Evolutionary conservation across 768 basidiomycete genomes (phyloP).

Genomic region (Phanerochaete carnosa): DNA sequence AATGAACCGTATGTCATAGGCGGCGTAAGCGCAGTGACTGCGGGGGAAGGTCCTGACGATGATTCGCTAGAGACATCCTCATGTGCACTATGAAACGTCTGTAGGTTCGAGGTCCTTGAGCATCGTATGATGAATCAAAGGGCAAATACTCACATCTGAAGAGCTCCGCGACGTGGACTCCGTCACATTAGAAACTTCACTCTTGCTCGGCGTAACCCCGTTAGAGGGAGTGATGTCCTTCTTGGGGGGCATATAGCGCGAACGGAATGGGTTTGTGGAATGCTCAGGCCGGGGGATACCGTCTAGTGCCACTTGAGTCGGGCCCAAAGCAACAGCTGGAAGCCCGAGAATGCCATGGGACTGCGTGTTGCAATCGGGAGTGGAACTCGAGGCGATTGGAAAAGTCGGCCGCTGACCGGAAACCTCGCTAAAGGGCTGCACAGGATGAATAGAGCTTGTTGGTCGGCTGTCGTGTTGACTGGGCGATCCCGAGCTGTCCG

Average conservation of each 20-base stretch:
- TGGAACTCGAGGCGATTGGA: not conserved
- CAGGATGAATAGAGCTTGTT: not conserved
- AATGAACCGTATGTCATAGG: not conserved
- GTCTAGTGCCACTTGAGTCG: not conserved
- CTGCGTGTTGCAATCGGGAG: not conserved
- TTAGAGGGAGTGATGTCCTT: not conserved
- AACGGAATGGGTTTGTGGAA: not conserved
- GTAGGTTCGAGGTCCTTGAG: not conserved
- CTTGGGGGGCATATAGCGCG: not conserved
- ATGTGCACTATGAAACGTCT: not conserved
- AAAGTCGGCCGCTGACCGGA: not conserved
- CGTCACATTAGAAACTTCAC: not conserved
- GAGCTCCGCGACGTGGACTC: not conserved
- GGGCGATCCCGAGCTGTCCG: conserved; percentile 9
- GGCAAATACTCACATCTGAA: not conserved
- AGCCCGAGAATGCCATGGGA: not conserved
- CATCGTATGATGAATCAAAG: not conserved
- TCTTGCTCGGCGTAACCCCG: not conserved
- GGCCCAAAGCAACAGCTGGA: not conserved
- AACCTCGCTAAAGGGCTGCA: not conserved
- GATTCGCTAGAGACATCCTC: not conserved
- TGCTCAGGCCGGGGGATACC: not conserved
- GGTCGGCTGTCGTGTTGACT: not conserved
- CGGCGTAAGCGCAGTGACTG: not conserved
- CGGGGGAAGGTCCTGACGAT: not conserved